Percentiles rank a stretch among this genome's conserved stretches.
Evolutionary conservation across 1,139 yeast species (phyloP).

Genomic region (Debaryomyces sp.): DNA sequence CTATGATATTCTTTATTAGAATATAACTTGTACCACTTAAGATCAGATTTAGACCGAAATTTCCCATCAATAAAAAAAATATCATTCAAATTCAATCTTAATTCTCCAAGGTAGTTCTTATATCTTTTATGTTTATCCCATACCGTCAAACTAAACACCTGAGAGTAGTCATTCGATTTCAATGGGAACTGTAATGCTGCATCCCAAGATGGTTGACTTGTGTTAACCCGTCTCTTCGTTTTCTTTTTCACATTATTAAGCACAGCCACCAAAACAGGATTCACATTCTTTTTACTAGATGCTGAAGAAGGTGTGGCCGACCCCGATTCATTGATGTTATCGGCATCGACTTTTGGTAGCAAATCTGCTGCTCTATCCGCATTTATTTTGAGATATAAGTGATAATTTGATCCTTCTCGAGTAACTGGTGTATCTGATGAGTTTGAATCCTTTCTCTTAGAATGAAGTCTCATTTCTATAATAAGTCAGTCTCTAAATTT

Average conservation of each 20-base stretch:
- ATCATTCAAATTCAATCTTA: conserved; percentile 48
- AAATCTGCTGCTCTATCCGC: conserved; percentile 47
- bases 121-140: conserved; percentile 52
- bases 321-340: conserved; percentile 5
- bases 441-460: conserved; percentile 2
- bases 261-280: conserved; percentile 40
- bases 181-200: conserved; percentile 38
- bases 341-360: conserved; percentile 17
- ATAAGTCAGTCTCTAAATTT: not conserved
- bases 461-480: conserved; percentile 2
- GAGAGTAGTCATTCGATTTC: conserved; percentile 28
- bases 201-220: conserved; percentile 51
- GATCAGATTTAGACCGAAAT: conserved; percentile 29
- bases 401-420: conserved; percentile 8
- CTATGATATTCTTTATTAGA: conserved; percentile 49
- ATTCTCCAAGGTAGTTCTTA: conserved; percentile 59
- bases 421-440: not conserved
- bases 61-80: conserved; percentile 31
- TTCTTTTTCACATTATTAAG: conserved; percentile 33
- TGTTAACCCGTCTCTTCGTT: conserved; percentile 38
- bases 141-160: conserved; percentile 37
- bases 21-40: conserved; percentile 54
- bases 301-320: conserved; percentile 3
- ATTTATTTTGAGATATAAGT: conserved; percentile 33
- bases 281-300: conserved; percentile 22